phyloP scores from a whole-genome alignment of 768 basidiomycete genomes.

The Lentinula sp. region DNA sequence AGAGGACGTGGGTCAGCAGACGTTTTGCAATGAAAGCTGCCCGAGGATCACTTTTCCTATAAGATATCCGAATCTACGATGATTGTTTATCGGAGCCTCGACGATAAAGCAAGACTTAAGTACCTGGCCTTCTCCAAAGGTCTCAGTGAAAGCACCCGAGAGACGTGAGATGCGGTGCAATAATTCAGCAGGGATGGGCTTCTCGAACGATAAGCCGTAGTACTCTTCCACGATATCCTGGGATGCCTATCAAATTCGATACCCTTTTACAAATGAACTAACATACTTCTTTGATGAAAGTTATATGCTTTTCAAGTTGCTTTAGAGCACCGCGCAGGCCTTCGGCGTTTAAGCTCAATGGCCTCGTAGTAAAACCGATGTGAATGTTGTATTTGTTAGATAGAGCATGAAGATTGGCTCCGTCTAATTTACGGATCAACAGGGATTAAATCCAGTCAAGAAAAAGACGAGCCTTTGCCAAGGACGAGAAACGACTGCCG shows the following conservation, averaged over 20 bases:
- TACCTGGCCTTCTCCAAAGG: slow-evolving; percentile 43
- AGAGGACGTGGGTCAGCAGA: slow-evolving; percentile 43
- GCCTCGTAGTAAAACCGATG: slow-evolving; percentile 49
- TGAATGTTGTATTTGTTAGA: slow-evolving; percentile 58
- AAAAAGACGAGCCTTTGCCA: slow-evolving; percentile 50
- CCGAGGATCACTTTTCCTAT: slow-evolving; percentile 29
- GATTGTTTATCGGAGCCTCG: background rate
- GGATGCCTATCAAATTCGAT: slow-evolving; percentile 3
- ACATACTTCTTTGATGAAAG: slow-evolving; percentile 43
- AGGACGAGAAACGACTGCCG: slow-evolving; percentile 65
- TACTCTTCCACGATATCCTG: slow-evolving; percentile 34
- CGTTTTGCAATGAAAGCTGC: slow-evolving; percentile 42
- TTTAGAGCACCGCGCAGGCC: slow-evolving; percentile 51
- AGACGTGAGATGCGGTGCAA: slow-evolving; percentile 63
- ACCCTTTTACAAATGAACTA: background rate
- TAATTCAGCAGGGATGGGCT: slow-evolving; percentile 37
- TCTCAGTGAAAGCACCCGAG: slow-evolving; percentile 59
- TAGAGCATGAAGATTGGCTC: slow-evolving; percentile 51
- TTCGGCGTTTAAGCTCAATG: slow-evolving; percentile 54
- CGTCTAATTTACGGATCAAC: slow-evolving; percentile 40
- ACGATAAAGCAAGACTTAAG: background rate
- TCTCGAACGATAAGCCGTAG: slow-evolving; percentile 37
- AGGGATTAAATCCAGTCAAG: background rate
- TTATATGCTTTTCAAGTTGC: slow-evolving; percentile 39
- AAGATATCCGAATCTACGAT: slow-evolving; percentile 51